Evolutionary conservation across 192 early-diverging fungal genomes (phyloP).

Genomic region (Endogone sp.): DNA sequence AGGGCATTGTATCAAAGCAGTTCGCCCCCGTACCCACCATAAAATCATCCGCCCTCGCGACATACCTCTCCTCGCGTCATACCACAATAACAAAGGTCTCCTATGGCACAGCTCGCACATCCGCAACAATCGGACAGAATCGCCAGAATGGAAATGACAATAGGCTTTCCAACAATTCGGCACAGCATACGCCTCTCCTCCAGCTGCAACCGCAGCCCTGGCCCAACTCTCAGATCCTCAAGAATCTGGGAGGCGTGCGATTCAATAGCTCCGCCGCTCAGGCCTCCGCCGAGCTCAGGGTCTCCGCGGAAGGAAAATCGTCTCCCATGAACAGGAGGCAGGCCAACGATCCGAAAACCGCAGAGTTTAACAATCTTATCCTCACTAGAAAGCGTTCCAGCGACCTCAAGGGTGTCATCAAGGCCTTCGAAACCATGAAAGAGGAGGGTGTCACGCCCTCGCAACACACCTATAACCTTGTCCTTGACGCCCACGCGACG

Average conservation of each 20-base stretch:
- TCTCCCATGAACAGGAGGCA: neutral
- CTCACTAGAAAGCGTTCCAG: slow-evolving; percentile 17
- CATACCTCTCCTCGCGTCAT: slow-evolving; percentile 19
- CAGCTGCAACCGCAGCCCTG: neutral
- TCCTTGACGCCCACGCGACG: slow-evolving; percentile 24
- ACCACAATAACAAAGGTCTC: slow-evolving; percentile 21
- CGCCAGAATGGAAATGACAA: slow-evolving; percentile 4
- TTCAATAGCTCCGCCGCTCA: slow-evolving; percentile 9
- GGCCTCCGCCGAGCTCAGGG: slow-evolving; percentile 2
- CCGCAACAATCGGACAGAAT: neutral
- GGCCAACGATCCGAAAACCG: neutral
- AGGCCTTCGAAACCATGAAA: slow-evolving; percentile 19
- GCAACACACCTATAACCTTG: slow-evolving; percentile 27
- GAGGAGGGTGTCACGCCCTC: slow-evolving; percentile 13
- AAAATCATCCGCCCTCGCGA: slow-evolving; percentile 16
- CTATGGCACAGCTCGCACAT: slow-evolving; percentile 8
- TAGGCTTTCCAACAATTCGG: slow-evolving; percentile 1
- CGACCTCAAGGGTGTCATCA: slow-evolving; percentile 20
- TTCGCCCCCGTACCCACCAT: slow-evolving; percentile 10
- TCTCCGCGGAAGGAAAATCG: neutral
- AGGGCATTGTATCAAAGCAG: slow-evolving; percentile 30
- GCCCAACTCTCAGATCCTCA: slow-evolving; percentile 2
- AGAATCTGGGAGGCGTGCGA: slow-evolving; percentile 11
- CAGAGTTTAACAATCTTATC: slow-evolving; percentile 22
- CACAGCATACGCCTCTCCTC: neutral